phyloP scores from a whole-genome alignment of 352 stramenopile genomes.

The Globisporangium paddicum region DNA sequence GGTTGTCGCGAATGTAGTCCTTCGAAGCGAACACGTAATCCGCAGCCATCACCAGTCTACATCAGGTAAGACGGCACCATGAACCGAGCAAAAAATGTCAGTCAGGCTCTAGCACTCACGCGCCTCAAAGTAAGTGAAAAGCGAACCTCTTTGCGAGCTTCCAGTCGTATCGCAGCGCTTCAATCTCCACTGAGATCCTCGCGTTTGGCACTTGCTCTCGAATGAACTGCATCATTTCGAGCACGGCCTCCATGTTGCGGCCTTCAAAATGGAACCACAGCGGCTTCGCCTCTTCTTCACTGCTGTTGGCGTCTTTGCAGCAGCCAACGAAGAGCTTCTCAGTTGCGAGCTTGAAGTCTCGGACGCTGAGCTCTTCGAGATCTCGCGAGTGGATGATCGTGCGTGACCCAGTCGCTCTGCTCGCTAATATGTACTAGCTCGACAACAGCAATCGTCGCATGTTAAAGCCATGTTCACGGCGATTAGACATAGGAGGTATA shows the following conservation, averaged over 20 bases:
- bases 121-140: too few relatives aligned
- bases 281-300: not conserved
- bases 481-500: too few relatives aligned
- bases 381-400: constrained; percentile 69
- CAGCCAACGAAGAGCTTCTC: constrained; percentile 14
- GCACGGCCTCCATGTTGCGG: constrained; percentile 56
- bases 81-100: not conserved
- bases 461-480: too few relatives aligned
- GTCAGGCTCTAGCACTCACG: too few relatives aligned
- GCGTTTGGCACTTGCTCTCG: constrained; percentile 13
- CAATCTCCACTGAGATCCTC: constrained; percentile 59
- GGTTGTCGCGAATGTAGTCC: constrained; percentile 62
- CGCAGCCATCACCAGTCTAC: constrained; percentile 33
- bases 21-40: constrained; percentile 72
- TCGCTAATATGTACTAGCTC: constrained; percentile 64
- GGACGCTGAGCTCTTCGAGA: constrained; percentile 44
- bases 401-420: constrained; percentile 48
- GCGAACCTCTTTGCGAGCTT: constrained; percentile 43
- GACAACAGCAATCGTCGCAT: too few relatives aligned
- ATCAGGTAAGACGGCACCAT: not conserved
- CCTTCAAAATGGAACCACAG: constrained; percentile 73
- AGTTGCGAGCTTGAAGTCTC: constrained; percentile 34
- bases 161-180: constrained; percentile 68
- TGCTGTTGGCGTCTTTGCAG: constrained; percentile 3
- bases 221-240: constrained; percentile 51